phyloP scores from a whole-genome alignment of 768 basidiomycete genomes.

The Leccinum subgranulosum region DNA sequence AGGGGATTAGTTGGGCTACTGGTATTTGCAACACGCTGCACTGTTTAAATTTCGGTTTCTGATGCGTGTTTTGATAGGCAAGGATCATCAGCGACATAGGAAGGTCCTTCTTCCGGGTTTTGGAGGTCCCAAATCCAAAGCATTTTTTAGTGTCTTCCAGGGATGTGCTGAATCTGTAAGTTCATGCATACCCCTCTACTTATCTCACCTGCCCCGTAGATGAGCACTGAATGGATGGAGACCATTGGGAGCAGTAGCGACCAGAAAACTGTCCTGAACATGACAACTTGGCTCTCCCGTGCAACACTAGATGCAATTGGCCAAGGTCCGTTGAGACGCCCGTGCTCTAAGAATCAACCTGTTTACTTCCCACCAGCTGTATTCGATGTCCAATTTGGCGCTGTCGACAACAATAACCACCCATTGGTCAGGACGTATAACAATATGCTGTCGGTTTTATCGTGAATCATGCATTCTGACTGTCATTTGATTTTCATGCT shows the following conservation, averaged over 20 bases:
- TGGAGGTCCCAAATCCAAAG: slow-evolving; percentile 45
- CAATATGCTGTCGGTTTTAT: slow-evolving; percentile 11
- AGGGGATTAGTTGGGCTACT: background rate
- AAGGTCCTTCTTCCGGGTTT: slow-evolving; percentile 57
- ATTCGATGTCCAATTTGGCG: slow-evolving; percentile 47
- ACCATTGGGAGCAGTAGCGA: background rate
- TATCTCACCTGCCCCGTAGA: background rate
- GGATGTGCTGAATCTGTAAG: slow-evolving; percentile 31
- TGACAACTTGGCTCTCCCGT: background rate
- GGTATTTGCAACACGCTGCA: background rate
- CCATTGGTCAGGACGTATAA: slow-evolving; percentile 9
- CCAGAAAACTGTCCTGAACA: background rate
- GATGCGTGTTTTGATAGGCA: slow-evolving; percentile 19
- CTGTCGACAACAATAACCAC: slow-evolving; percentile 8
- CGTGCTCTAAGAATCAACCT: background rate
- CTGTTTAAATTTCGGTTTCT: background rate
- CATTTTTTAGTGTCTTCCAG: slow-evolving; percentile 49
- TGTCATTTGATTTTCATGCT: slow-evolving; percentile 4
- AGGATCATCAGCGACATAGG: slow-evolving; percentile 51
- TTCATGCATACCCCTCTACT: too few relatives aligned
- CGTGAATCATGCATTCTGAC: background rate
- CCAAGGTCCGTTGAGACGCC: slow-evolving; percentile 33
- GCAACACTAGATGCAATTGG: slow-evolving; percentile 37
- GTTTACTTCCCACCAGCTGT: background rate
- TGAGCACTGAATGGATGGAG: background rate